Conservation (phyloP, 352 stramenopile species). For the Peronospora destructor region DNA sequence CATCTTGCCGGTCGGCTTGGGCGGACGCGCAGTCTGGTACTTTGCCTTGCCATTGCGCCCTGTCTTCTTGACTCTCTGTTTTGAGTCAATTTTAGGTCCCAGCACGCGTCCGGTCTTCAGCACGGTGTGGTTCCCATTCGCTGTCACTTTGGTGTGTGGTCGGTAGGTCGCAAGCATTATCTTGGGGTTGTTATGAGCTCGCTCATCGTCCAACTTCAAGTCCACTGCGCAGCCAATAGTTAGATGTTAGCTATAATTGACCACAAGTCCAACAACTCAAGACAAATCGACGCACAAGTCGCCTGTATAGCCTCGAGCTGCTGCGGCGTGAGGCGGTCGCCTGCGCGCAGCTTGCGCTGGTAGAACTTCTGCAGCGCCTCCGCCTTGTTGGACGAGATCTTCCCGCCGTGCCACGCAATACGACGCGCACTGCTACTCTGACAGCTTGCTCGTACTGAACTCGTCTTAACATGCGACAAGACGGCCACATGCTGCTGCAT, state of each 20-base stretch:
- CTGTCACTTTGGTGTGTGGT: conserved; percentile 43
- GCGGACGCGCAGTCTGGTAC: conserved; percentile 22
- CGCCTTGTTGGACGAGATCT: conserved; percentile 80
- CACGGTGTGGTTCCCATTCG: conserved; percentile 28
- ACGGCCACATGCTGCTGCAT: conserved; percentile 41
- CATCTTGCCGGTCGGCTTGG: conserved; percentile 20
- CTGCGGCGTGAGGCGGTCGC: conserved; percentile 37
- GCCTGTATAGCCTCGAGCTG: conserved; percentile 45
- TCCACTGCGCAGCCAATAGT: conserved; percentile 15
- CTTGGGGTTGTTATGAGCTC: conserved; percentile 30
- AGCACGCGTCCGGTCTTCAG: conserved; percentile 62
- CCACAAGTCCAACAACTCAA: background rate
- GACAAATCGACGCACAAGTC: conserved; percentile 24
- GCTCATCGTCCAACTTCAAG: conserved; percentile 13
- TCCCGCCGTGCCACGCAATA: conserved; percentile 74
- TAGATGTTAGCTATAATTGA: background rate
- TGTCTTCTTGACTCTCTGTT: conserved; percentile 16
- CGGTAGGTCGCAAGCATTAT: conserved; percentile 41
- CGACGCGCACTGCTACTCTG: conserved; percentile 21
- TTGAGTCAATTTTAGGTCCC: conserved; percentile 33
- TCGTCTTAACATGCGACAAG: conserved; percentile 68
- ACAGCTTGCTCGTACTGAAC: conserved; percentile 22
- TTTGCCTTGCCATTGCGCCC: conserved; percentile 11
- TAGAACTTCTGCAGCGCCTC: conserved; percentile 83
- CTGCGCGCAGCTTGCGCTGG: conserved; percentile 55